phyloP scores from a whole-genome alignment of 257 asterid species.

The Solanum sitiens region DNA sequence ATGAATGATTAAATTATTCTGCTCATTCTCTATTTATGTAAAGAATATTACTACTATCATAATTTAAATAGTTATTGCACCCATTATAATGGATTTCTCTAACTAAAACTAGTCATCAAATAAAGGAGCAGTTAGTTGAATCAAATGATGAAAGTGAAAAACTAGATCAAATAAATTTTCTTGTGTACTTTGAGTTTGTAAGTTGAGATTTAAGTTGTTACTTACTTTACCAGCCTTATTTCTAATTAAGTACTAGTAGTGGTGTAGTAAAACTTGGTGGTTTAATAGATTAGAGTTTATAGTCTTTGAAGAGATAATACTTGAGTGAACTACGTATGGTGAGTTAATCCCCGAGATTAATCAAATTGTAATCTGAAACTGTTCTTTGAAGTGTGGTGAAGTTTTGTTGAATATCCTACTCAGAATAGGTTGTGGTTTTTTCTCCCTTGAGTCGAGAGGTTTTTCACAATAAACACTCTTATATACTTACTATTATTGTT shows the following conservation, averaged over 20 bases:
- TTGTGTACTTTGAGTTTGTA: not conserved
- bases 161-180: not conserved
- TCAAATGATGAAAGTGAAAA: not conserved
- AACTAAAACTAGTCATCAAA: not conserved
- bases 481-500: not conserved
- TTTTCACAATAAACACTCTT: not conserved
- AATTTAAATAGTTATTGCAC: not conserved
- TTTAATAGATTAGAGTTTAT: not conserved
- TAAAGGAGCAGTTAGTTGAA: not conserved
- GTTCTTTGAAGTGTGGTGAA: not conserved
- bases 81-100: not conserved
- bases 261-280: not conserved
- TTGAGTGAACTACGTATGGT: not conserved
- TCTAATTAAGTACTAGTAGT: not conserved
- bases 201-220: not conserved
- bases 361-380: not conserved
- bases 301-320: not conserved
- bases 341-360: not conserved
- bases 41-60: not conserved
- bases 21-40: not conserved
- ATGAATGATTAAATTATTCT: not conserved
- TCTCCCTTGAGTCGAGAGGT: not conserved
- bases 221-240: not conserved
- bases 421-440: not conserved
- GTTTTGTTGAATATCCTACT: not conserved